A percentile compares a stretch with the other conserved stretches of the same genome.
These are phyloP conservation scores for Pseudogymnoascus sp. DNA, from an alignment of 2,329 filamentous ascomycete species.

Conservation along the genomic window DNA sequence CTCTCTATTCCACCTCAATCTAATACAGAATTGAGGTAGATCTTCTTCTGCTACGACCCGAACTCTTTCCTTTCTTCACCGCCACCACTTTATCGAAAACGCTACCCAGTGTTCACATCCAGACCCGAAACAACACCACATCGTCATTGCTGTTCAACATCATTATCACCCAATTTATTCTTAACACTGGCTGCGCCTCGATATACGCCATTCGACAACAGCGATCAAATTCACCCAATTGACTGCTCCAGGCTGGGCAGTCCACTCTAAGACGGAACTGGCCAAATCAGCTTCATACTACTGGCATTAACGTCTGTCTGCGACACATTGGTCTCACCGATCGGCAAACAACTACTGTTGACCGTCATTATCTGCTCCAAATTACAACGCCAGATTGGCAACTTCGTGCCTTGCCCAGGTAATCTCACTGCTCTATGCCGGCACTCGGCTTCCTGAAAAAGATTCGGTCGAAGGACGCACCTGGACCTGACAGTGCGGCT, in stretches of 20 bases:
- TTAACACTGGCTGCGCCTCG: neutral
- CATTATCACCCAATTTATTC: conserved; percentile 7
- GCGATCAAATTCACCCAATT: neutral
- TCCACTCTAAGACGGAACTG: neutral
- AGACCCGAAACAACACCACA: conserved; percentile 1
- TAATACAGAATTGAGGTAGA: neutral
- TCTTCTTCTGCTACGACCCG: neutral
- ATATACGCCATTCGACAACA: neutral
- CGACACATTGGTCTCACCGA: conserved; percentile 5
- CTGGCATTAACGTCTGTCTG: neutral
- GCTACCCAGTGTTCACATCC: neutral
- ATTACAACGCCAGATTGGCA: conserved; percentile 5
- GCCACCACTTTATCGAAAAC: neutral
- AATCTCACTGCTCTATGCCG: conserved; percentile 56
- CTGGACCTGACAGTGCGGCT: conserved; percentile 42
- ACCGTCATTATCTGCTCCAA: neutral
- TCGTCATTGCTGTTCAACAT: conserved; percentile 1
- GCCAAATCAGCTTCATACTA: neutral
- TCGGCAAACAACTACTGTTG: neutral
- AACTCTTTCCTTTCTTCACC: neutral
- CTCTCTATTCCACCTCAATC: neutral
- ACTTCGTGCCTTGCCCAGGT: neutral
- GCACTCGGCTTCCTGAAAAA: conserved; percentile 95
- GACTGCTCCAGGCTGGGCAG: neutral
- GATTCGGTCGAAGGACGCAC: conserved; percentile 91